These are phyloP conservation scores for Hsuehochloa calcarea DNA, from an alignment of 176 grass and related monocot species.

Conservation along the genomic window DNA sequence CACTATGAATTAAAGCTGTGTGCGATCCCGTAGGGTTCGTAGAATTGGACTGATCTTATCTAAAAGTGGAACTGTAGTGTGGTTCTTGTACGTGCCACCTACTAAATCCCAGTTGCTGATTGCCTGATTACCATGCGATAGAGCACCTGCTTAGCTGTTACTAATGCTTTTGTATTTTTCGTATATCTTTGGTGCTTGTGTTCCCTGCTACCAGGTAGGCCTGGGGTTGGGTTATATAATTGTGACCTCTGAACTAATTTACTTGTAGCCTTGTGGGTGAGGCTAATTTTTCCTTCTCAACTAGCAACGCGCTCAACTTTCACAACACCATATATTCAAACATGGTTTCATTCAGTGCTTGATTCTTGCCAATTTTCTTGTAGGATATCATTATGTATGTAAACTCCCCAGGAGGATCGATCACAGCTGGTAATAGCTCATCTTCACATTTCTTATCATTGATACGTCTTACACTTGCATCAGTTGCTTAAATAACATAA, in stretches of 20 bases:
- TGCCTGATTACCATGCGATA: neutral
- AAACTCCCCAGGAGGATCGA: slow-evolving; percentile 91
- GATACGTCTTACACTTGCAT: neutral
- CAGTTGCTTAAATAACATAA: neutral
- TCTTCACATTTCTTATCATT: slow-evolving; percentile 10
- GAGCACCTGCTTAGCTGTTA: neutral
- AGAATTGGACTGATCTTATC: neutral
- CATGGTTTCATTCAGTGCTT: slow-evolving; percentile 8
- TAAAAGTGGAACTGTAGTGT: neutral
- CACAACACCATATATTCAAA: neutral
- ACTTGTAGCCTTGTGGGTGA: neutral
- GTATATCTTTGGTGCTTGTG: neutral
- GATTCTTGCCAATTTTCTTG: slow-evolving; percentile 31
- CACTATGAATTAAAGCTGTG: neutral
- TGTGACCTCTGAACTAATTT: neutral
- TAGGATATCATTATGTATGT: slow-evolving; percentile 99
- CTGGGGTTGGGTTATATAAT: neutral
- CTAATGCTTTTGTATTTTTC: neutral
- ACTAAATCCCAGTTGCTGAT: neutral
- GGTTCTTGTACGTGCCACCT: neutral
- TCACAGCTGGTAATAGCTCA: slow-evolving; percentile 74
- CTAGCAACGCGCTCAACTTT: neutral
- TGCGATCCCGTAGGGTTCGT: neutral
- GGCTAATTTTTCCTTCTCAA: neutral
- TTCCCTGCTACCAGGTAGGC: neutral